Base-by-base conservation (phyloP, 306 rosid genomes). In the Quercus bicolor region DNA sequence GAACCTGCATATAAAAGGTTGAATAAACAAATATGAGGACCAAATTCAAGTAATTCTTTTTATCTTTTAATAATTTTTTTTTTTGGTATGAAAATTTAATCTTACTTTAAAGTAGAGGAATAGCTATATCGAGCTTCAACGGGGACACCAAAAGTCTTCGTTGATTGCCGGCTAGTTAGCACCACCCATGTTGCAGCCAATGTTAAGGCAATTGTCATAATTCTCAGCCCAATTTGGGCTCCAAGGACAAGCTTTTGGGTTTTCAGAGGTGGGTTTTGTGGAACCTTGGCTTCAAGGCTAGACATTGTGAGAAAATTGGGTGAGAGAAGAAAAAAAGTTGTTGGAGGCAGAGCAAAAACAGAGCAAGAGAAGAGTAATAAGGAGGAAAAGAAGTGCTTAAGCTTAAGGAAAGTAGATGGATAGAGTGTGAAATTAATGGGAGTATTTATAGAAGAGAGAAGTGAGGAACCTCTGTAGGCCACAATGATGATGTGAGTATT, bases 111-210 rank as follows among this genome's bases (percentile, higher is more conserved):
- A 21, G 87, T 83, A 31, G 90, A 60, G 19, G 90, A 86, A 68
- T 88, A 82, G 78, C 55, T 86, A 65, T 80, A 88, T 31, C 81
- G 82, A 37, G 92, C 90, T 24, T 68, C 73, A 18, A 88, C 78
- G 28, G 74, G 12, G 12, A 86, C 71, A 70, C 91, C 94, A 1
- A 86, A 0, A 18, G 84, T 23, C 53, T 34, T 62, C 2, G 43
- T 33, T 16, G 86, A 60, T 54, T 85, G 87, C 76, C 80, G 84
- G 88, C 82, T 80, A 10, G 90, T 78, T 84, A 86, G 12, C 26
- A 77, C 31, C 57, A 80, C 26, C 83, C 81, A 88, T 6, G 90
- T 62, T 21, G 90, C 79, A 33, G 85, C 82, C 79, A 86, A 37
- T 24, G 92, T 82, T 13, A 79, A 34, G 31, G 65, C 45, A 45